Base-by-base conservation (phyloP, 2,329 filamentous ascomycete genomes). In the Aureobasidium mangrovei region DNA sequence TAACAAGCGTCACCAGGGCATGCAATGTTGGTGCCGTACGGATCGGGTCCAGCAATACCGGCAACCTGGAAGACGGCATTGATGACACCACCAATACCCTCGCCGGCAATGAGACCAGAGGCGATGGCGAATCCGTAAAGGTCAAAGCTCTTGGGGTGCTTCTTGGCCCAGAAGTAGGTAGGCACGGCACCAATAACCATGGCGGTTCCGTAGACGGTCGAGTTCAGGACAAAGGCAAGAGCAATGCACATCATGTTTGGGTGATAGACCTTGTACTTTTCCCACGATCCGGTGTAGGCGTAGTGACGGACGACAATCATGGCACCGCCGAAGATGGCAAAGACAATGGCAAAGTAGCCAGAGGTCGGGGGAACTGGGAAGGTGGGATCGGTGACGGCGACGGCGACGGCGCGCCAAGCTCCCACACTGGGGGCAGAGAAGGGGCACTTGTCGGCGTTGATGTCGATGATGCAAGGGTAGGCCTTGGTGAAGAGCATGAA, bases 401-500 rank as follows among this genome's bases (percentile, higher is more conserved):
- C 69, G 2, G 84, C 82, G 4, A 85, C 80, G 4, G 83, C 83
- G 39, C 77, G 74, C 83, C 83, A 86, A 0, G 83, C 83, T 0
- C 77, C 70, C 10, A 85, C 82, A 2, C 81, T 83, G 3, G 83
- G 83, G 1, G 79, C 80, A 7, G 66, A 63, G 70, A 86, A 87
- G 32, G 78, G 69, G 64, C 83, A 86, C 4, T 59, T 70, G 4
- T 74, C 69, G 1, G 69, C 70, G 2, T 70, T 64, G 18, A 69
- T 59, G 54, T 76, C 70, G 63, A 81, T 76, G 60, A 86, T 83
- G 64, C 84, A 86, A 0, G 83, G 83, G 65, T 87, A 86, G 0
- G 84, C 84, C 4, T 77, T 75, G 58, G 80, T 77, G 71, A 86
- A 86, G 42, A 86, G 77, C 33, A 85, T 77, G 63, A 85, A 86